Percentiles rank a stretch among this genome's conserved stretches.
Evolutionary conservation across 805 yeast species (phyloP).

Genomic region (Cyberlindnera mycetangii): DNA sequence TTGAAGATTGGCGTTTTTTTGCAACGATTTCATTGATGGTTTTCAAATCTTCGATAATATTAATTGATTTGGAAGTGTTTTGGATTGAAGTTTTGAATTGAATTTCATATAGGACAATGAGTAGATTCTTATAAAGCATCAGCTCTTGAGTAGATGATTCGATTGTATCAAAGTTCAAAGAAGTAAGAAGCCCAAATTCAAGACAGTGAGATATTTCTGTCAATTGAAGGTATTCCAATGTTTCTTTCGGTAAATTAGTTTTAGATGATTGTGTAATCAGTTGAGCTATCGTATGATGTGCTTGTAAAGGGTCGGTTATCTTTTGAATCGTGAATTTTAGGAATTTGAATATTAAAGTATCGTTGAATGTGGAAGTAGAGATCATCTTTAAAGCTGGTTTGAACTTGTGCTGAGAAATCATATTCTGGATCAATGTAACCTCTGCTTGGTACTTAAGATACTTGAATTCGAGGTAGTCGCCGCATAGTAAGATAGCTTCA

Average conservation of each 20-base stretch:
- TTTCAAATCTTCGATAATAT: not conserved
- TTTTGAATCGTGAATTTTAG: slow-evolving; percentile 11
- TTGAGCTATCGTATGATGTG: slow-evolving; percentile 11
- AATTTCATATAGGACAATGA: slow-evolving; percentile 4
- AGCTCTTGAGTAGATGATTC: not conserved
- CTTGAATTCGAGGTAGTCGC: not conserved
- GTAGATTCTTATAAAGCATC: not conserved
- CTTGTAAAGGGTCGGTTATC: slow-evolving; percentile 13
- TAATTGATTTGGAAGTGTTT: not conserved
- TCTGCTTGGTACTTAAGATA: slow-evolving; percentile 10
- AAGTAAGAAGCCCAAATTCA: slow-evolving; percentile 12
- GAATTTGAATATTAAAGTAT: slow-evolving; percentile 6
- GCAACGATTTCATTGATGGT: slow-evolving; percentile 1
- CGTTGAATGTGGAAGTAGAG: not conserved
- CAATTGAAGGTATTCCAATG: slow-evolving; percentile 9
- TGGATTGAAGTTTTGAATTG: not conserved
- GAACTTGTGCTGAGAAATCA: slow-evolving; percentile 5
- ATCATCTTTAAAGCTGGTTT: slow-evolving; percentile 16
- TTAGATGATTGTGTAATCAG: not conserved
- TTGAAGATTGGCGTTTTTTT: not conserved
- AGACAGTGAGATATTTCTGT: slow-evolving; percentile 15
- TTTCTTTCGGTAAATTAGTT: slow-evolving; percentile 1
- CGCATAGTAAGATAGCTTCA: slow-evolving; percentile 18
- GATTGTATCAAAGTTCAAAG: not conserved
- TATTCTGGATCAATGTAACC: slow-evolving; percentile 1